Percentiles rank a stretch among this genome's conserved stretches.
Evolutionary conservation across 2,329 filamentous ascomycete genomes (phyloP).

Genomic region (Talaromyces rugulosus): DNA sequence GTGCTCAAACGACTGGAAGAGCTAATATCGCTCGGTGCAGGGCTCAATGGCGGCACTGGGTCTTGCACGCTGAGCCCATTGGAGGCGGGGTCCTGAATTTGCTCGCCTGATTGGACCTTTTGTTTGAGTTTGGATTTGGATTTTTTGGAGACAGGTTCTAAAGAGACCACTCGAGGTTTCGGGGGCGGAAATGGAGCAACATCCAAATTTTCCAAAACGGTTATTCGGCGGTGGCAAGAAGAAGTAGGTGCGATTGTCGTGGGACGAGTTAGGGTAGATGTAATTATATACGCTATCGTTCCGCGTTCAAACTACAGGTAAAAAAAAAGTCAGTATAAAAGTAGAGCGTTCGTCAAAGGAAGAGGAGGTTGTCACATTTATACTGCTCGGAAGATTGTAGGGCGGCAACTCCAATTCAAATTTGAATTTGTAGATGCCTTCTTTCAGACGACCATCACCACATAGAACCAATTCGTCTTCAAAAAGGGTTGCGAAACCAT

Average conservation of each 20-base stretch:
- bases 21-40: constrained; percentile 63
- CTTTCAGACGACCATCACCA: constrained; percentile 59
- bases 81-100: constrained; percentile 42
- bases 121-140: constrained; percentile 54
- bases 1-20: constrained; percentile 66
- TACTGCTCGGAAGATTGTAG: constrained; percentile 70
- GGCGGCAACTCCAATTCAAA: constrained; percentile 61
- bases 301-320: constrained; percentile 79
- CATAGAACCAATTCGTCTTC: constrained; percentile 63
- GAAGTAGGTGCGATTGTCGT: constrained; percentile 77
- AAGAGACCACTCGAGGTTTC: constrained; percentile 74
- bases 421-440: constrained; percentile 63
- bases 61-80: constrained; percentile 28
- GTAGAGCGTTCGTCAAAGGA: background rate
- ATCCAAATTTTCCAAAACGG: constrained; percentile 77
- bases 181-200: constrained; percentile 71
- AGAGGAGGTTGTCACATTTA: constrained; percentile 66
- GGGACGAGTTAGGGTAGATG: constrained; percentile 82
- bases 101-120: constrained; percentile 43
- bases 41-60: constrained; percentile 41
- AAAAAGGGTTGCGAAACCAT: constrained; percentile 61
- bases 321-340: constrained; percentile 7
- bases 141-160: constrained; percentile 78
- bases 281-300: constrained; percentile 86
- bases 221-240: constrained; percentile 75